A percentile compares a stretch with the other conserved stretches of the same genome.
Conservation (phyloP, 306 rosid genomes). For the Casuarina cunninghamiana region DNA sequence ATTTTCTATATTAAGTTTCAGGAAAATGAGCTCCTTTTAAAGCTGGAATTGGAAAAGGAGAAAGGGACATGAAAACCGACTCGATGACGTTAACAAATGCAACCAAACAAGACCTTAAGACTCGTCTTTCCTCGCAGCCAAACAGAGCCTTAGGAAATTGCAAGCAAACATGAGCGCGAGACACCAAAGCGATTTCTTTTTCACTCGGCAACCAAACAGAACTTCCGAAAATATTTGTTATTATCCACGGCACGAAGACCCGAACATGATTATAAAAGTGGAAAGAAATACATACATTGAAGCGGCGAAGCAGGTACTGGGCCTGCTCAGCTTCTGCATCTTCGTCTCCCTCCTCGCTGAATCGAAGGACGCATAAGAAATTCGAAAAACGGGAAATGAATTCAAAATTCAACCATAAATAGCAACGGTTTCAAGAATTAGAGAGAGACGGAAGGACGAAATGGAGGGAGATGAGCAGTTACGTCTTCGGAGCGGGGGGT, state of each 20-base stretch:
- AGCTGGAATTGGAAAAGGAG: no score
- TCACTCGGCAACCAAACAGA: conserved; percentile 20
- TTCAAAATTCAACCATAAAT: neutral
- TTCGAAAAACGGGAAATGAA: neutral
- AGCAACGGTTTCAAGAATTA: neutral
- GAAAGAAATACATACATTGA: conserved; percentile 39
- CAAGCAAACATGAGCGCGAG: neutral
- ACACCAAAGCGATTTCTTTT: neutral
- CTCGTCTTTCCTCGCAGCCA: no score
- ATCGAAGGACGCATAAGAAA: neutral
- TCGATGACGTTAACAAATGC: neutral
- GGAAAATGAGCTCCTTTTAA: no score
- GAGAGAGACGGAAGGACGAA: neutral
- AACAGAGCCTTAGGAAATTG: neutral
- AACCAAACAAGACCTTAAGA: neutral
- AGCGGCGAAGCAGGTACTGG: conserved; percentile 40
- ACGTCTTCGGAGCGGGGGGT: conserved; percentile 34
- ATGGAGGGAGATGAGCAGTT: conserved; percentile 17
- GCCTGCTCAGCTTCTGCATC: conserved; percentile 34
- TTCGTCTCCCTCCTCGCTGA: conserved; percentile 50
- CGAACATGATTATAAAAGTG: neutral
- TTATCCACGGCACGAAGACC: neutral
- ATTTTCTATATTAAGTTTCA: no score
- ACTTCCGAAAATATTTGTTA: neutral
- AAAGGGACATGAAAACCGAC: neutral